phyloP scores from a whole-genome alignment of 2,329 filamentous ascomycete genomes.

The Annulohypoxylon truncatum region DNA sequence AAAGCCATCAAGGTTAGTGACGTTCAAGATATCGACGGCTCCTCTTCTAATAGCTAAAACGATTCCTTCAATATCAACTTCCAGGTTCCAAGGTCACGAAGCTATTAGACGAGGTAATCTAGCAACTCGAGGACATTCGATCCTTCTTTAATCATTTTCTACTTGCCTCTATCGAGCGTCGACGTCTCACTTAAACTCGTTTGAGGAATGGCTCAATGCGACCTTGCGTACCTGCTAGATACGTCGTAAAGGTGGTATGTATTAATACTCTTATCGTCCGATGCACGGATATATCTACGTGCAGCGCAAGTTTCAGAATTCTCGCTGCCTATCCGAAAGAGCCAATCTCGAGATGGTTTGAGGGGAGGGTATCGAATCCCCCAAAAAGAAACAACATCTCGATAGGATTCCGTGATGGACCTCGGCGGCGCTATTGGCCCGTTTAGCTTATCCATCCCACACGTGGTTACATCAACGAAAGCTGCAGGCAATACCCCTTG shows the following conservation, averaged over 20 bases:
- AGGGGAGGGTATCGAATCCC: conserved; percentile 14
- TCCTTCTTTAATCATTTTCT: not conserved
- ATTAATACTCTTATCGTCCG: conserved; percentile 3
- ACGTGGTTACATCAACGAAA: not conserved
- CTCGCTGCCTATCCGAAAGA: not conserved
- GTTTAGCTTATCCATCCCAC: not conserved
- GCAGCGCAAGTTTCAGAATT: conserved; percentile 9
- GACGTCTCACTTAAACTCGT: not conserved
- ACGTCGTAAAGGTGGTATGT: not conserved
- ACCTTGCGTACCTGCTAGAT: not conserved
- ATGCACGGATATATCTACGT: not conserved
- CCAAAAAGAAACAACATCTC: not conserved
- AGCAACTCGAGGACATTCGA: not conserved
- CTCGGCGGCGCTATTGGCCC: conserved; percentile 1
- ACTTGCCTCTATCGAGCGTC: not conserved
- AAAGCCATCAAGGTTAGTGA: not conserved
- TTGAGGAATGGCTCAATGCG: not conserved
- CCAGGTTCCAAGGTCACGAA: not conserved
- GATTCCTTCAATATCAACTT: not conserved
- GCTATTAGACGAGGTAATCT: not conserved
- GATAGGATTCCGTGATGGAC: conserved; percentile 1
- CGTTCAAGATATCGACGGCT: not conserved
- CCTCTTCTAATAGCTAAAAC: not conserved
- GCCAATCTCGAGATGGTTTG: not conserved
- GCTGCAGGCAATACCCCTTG: not conserved